A percentile compares a stretch with the other conserved stretches of the same genome.
phyloP scores from a whole-genome alignment of 345 rosid genomes.

The Pistacia integerrima region DNA sequence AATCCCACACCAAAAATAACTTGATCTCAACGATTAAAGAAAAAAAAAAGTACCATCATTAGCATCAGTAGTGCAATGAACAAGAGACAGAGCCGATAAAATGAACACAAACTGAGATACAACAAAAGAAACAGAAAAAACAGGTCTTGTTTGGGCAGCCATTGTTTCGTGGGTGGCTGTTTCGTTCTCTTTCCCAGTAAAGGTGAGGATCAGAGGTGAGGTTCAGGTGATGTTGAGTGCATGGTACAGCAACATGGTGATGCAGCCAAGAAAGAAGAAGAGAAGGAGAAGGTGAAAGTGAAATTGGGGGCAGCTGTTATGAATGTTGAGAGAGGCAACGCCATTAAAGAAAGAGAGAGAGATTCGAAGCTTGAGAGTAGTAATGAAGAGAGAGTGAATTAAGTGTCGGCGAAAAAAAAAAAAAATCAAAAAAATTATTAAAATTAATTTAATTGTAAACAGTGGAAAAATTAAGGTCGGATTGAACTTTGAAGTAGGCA shows the following conservation, averaged over 20 bases:
- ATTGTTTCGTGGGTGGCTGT: slow-evolving; percentile 14
- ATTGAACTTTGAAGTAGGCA: slow-evolving; percentile 8
- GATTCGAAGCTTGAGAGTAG: slow-evolving; percentile 49
- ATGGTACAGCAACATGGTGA: slow-evolving; percentile 23
- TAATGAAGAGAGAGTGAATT: slow-evolving; percentile 28
- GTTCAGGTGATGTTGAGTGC: slow-evolving; percentile 31
- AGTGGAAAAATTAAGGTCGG: neutral
- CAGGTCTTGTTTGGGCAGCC: slow-evolving; percentile 25
- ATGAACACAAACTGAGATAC: slow-evolving; percentile 24
- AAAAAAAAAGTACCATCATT: slow-evolving; percentile 42
- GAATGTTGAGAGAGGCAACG: slow-evolving; percentile 30
- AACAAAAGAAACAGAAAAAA: slow-evolving; percentile 22
- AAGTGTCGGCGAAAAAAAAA: slow-evolving; percentile 46
- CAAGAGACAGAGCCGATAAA: slow-evolving; percentile 28
- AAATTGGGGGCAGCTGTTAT: slow-evolving; percentile 30
- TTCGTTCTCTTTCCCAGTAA: neutral
- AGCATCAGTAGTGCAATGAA: slow-evolving; percentile 51
- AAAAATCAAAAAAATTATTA: neutral
- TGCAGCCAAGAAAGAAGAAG: slow-evolving; percentile 22
- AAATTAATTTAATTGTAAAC: neutral
- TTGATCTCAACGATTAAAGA: neutral
- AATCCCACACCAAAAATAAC: neutral
- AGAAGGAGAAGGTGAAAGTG: slow-evolving; percentile 5
- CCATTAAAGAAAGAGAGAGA: slow-evolving; percentile 51
- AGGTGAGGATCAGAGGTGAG: slow-evolving; percentile 18